These are phyloP conservation scores for Diutina scorzettiae DNA, from an alignment of 1,139 yeast genomes.

Conservation along the genomic window DNA sequence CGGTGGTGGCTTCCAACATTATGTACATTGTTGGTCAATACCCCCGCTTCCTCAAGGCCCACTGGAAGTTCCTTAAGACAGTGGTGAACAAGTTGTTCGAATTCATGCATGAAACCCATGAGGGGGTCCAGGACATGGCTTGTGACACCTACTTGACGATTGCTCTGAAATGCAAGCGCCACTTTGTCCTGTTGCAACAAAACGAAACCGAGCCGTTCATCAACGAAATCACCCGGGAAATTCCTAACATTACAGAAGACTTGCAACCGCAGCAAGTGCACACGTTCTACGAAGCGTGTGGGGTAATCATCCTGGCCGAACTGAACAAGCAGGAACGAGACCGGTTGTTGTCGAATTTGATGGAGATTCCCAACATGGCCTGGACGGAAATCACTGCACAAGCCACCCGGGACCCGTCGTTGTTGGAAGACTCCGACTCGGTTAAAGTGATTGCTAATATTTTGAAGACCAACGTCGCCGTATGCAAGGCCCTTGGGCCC, in stretches of 20 bases:
- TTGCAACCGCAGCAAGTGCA: slow-evolving; percentile 96
- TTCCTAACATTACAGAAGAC: slow-evolving; percentile 81
- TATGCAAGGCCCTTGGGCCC: slow-evolving; percentile 87
- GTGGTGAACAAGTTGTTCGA: slow-evolving; percentile 92
- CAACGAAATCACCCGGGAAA: slow-evolving; percentile 73
- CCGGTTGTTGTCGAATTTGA: slow-evolving; percentile 61
- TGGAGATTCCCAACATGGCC: slow-evolving; percentile 88
- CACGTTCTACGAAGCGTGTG: slow-evolving; percentile 96
- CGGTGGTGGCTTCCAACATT: slow-evolving; percentile 96
- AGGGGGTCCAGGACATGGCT: slow-evolving; percentile 99
- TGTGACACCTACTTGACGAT: slow-evolving; percentile 97
- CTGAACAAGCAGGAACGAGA: slow-evolving; percentile 51
- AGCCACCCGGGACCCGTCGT: slow-evolving; percentile 80
- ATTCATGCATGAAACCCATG: slow-evolving; percentile 99
- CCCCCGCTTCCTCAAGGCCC: slow-evolving; percentile 93
- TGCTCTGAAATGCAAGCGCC: slow-evolving; percentile 88
- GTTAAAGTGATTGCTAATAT: slow-evolving; percentile 90
- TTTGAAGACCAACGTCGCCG: slow-evolving; percentile 88
- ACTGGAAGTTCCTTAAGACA: slow-evolving; percentile 93
- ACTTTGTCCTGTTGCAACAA: slow-evolving; percentile 79
- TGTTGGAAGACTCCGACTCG: slow-evolving; percentile 72
- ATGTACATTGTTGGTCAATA: slow-evolving; percentile 99
- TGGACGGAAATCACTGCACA: slow-evolving; percentile 86
- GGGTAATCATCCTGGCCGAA: slow-evolving; percentile 85
- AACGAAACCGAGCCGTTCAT: slow-evolving; percentile 90